Evolutionary conservation across 2,329 filamentous ascomycete species (phyloP), one percentile per base, ranked within the genome.

Genomic region (Clonostachys rosea): DNA sequence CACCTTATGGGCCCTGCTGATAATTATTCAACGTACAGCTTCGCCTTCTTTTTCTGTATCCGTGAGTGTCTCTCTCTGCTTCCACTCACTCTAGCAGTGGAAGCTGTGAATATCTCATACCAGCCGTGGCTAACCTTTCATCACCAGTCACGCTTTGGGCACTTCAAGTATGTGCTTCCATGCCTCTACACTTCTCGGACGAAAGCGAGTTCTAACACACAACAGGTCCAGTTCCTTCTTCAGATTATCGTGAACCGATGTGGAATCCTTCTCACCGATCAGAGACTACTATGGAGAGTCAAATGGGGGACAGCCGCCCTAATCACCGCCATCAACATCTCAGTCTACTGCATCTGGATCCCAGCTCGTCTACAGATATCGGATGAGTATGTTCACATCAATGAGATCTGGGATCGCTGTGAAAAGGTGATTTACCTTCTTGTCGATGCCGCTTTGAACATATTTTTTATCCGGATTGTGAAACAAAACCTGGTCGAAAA

Each of bases 171-270:
- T 24, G 24, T 24, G 24, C 24, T 24, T 24, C 24, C 24, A 24
- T 24, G 24, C 3, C 24, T 24, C 24, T 2, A 24, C 24, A 24
- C 7, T 24, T 24, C 24, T 3, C 24, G 2, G 24, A 24, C 2
- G 8, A 24, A 7, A 24, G 24, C 24, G 24, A 24, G 7, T 24
- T 24, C 24, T 24, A 24, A 24, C 24, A 24, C 24, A 3, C 24
- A 24, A 8, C 71, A 76, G 51, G 54, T 61, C 5, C 59, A 62
- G 44, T 65, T 73, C 30, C 60, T 77, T 2, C 69, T 75, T 60
- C 73, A 76, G 56, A 77, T 77, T 47, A 76, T 77, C 55, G 68
- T 76, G 54, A 77, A 76, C 50, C 69, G 74, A 35, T 68, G 76
- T 18, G 61, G 68, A 2, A 64, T 77, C 30, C 65, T 77, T 40